phyloP scores from a whole-genome alignment of 2,329 filamentous ascomycete species.

The Pseudogymnoascus sp. region DNA sequence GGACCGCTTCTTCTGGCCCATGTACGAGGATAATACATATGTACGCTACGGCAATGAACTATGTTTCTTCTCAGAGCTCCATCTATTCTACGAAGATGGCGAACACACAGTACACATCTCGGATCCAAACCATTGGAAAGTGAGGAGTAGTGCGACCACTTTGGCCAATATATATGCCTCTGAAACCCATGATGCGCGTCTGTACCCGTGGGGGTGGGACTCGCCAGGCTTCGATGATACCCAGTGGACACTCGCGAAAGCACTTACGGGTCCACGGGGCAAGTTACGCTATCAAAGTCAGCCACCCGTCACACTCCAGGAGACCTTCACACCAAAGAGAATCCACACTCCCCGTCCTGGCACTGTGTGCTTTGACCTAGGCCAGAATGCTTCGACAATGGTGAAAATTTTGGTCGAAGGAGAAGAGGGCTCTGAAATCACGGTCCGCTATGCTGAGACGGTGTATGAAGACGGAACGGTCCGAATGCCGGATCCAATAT shows the following conservation, averaged over 20 bases:
- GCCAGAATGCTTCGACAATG: constrained; percentile 31
- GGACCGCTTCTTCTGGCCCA: constrained; percentile 37
- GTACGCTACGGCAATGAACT: constrained; percentile 34
- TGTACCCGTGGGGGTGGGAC: constrained; percentile 32
- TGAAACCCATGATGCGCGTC: constrained; percentile 32
- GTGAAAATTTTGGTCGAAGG: constrained; percentile 25
- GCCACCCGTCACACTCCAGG: constrained; percentile 32
- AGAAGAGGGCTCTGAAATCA: constrained; percentile 24
- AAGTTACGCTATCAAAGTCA: constrained; percentile 27
- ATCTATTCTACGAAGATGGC: constrained; percentile 33
- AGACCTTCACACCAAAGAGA: constrained; percentile 29
- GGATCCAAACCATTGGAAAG: constrained; percentile 31
- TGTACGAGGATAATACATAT: constrained; percentile 36
- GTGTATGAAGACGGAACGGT: constrained; percentile 28
- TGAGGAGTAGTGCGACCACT: constrained; percentile 33
- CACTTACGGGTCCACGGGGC: constrained; percentile 33
- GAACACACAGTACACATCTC: constrained; percentile 31
- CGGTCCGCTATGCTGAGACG: constrained; percentile 29
- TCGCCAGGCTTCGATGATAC: constrained; percentile 25
- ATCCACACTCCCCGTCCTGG: constrained; percentile 21
- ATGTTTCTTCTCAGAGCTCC: constrained; percentile 35
- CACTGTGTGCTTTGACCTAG: constrained; percentile 27
- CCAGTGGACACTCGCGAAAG: constrained; percentile 30
- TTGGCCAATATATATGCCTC: constrained; percentile 36
- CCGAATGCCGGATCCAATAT: constrained; percentile 33